Evolutionary conservation across 2,329 filamentous ascomycete genomes (phyloP), one percentile per base, ranked within the genome.

Genomic region (Blastomyces emzantsi): DNA sequence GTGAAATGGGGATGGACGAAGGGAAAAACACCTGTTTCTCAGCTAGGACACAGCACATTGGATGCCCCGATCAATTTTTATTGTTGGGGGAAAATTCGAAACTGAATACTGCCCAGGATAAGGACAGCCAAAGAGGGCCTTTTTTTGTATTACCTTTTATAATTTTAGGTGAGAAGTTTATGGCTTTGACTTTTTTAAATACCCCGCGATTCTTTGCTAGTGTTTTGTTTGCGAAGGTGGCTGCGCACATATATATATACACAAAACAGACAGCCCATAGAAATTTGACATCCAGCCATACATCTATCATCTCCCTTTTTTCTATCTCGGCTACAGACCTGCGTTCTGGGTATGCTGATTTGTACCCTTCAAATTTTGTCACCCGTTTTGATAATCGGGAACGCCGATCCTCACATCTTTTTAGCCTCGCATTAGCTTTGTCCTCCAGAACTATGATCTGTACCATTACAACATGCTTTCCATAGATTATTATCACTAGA

Each of bases 61-160:
- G 49, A 33, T 60, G 64, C 30, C 65, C 62, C 63, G 11, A 5
- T 17, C 49, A 28, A 52, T 52, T 11, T 28, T 52, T 52, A 52
- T 52, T 28, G 8, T 36, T 36, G 9, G 33, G 47, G 49, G 13
- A 25, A 28, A 28, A 52, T 25, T 11, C 1, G 22, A 51, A 52
- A 52, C 13, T 28, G 49, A 52, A 52, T 25, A 51, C 11, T 25
- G 6, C 3, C 15, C 43, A 7, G 43, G 19, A 47, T 19, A 43
- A n/a, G 17, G 19, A 47, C 19, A 47, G 17, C 17, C 19, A 47
- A 47, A n/a, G 7, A n/a, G 43, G 43, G 6, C 43, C 19, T 47
- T 7, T 47, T 47, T n/a, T 43, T 17, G 17, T 36, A 36, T 36
- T 36, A 36, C 2, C 33, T 36, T 36, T 1, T 36, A 11, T 36